phyloP scores from a whole-genome alignment of 257 asterid species.

The Solanum ossicruentum region DNA sequence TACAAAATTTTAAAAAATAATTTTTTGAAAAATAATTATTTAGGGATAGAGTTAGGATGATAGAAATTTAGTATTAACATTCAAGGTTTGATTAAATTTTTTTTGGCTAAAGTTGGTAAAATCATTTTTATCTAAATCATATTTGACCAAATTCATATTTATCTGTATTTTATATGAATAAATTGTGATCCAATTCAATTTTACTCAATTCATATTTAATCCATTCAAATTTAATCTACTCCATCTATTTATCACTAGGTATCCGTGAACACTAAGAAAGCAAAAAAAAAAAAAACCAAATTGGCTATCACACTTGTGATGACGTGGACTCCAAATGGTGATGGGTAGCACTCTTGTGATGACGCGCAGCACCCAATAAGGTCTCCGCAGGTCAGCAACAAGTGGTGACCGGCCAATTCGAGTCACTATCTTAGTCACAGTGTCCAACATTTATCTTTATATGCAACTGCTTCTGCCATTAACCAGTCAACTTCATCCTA shows the following conservation, averaged over 20 bases:
- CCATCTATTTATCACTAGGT: not conserved
- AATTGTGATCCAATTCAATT: too few species aligned
- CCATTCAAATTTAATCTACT: too few species aligned
- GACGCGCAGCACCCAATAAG: constrained; percentile 16
- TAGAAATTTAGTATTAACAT: too few species aligned
- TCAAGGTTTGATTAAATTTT: too few species aligned
- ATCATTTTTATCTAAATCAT: too few species aligned
- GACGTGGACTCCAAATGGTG: not conserved
- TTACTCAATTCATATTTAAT: too few species aligned
- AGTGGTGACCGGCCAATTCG: not conserved
- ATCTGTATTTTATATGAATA: too few species aligned
- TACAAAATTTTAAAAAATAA: too few species aligned
- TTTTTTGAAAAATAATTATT: too few species aligned
- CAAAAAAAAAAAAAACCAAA: not conserved
- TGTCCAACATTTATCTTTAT: not conserved
- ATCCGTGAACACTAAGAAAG: not conserved
- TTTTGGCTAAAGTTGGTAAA: too few species aligned
- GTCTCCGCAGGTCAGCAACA: constrained; percentile 1
- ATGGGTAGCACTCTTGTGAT: not conserved
- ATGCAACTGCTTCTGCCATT: constrained; percentile 2
- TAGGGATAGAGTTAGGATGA: too few species aligned
- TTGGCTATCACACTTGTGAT: not conserved
- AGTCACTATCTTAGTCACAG: not conserved
- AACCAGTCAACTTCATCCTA: not conserved
- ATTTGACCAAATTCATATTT: too few species aligned